Conservation (phyloP, 352 stramenopile genomes). For the Thraustochytrium striatum region DNA sequence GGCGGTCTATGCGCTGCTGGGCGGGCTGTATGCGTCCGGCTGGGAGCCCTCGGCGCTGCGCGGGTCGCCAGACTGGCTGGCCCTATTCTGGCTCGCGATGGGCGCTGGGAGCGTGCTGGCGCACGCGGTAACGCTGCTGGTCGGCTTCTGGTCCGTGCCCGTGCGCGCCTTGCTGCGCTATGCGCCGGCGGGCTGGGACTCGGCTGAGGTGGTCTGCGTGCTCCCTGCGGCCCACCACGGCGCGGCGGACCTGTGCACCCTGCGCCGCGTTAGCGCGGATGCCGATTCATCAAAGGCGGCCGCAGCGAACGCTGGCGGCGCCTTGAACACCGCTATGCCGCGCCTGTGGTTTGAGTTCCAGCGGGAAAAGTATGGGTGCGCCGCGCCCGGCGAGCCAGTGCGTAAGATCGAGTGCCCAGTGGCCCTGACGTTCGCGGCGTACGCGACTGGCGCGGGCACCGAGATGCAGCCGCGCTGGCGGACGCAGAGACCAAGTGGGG, state of each 20-base stretch:
- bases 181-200: not conserved
- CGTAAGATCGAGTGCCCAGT: not conserved
- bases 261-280: not conserved
- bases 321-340: not conserved
- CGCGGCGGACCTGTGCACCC: not conserved
- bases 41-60: slow-evolving; percentile 20
- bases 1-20: slow-evolving; percentile 1
- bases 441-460: not conserved
- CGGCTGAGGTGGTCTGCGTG: slow-evolving; percentile 15
- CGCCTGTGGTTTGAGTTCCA: slow-evolving; percentile 35
- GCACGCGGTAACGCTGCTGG: slow-evolving; percentile 18
- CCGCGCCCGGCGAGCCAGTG: not conserved
- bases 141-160: slow-evolving; percentile 2
- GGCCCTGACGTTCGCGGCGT: not conserved
- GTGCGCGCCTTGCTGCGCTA: slow-evolving; percentile 1
- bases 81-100: too few species aligned
- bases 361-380: not conserved
- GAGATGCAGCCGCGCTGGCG: not conserved
- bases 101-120: too few species aligned
- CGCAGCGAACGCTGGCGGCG: not conserved
- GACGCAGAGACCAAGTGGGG: slow-evolving; percentile 48
- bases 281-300: not conserved
- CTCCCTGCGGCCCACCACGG: slow-evolving; percentile 11
- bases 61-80: not conserved
- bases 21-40: not conserved